phyloP scores from a whole-genome alignment of 2,329 filamentous ascomycete genomes.

The Cladosporium austrohemisphaericum region DNA sequence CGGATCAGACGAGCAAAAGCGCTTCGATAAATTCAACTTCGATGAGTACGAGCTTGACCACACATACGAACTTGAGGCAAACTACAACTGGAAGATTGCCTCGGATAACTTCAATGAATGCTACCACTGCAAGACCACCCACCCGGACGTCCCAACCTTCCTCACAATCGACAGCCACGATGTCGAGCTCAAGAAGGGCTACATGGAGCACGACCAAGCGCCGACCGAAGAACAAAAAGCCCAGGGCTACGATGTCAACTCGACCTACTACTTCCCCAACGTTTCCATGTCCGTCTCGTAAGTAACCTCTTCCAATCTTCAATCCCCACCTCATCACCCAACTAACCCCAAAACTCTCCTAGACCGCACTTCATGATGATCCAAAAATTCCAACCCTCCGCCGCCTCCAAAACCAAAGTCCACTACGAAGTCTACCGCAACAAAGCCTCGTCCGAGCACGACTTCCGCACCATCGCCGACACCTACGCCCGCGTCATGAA shows the following conservation, averaged over 20 bases:
- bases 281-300: slow-evolving; percentile 48
- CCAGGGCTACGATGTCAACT: slow-evolving; percentile 43
- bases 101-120: slow-evolving; percentile 64
- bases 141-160: slow-evolving; percentile 54
- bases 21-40: slow-evolving; percentile 47
- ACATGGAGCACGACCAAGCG: slow-evolving; percentile 46
- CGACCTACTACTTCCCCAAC: slow-evolving; percentile 49
- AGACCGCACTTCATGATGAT: slow-evolving; percentile 57
- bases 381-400: slow-evolving; percentile 56
- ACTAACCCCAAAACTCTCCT: slow-evolving; percentile 26
- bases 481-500: slow-evolving; percentile 59
- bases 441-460: slow-evolving; percentile 46
- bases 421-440: slow-evolving; percentile 60
- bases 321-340: background rate
- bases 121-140: slow-evolving; percentile 58
- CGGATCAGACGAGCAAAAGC: slow-evolving; percentile 43
- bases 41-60: slow-evolving; percentile 56
- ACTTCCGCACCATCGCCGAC: slow-evolving; percentile 53
- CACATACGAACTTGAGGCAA: slow-evolving; percentile 51
- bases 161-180: slow-evolving; percentile 54
- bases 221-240: slow-evolving; percentile 46
- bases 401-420: slow-evolving; percentile 50
- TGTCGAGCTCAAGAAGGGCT: slow-evolving; percentile 46
- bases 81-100: slow-evolving; percentile 58
- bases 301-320: slow-evolving; percentile 22